Conservation (phyloP, 257 asterid genomes). For the Parsonsia alboflavescens region DNA sequence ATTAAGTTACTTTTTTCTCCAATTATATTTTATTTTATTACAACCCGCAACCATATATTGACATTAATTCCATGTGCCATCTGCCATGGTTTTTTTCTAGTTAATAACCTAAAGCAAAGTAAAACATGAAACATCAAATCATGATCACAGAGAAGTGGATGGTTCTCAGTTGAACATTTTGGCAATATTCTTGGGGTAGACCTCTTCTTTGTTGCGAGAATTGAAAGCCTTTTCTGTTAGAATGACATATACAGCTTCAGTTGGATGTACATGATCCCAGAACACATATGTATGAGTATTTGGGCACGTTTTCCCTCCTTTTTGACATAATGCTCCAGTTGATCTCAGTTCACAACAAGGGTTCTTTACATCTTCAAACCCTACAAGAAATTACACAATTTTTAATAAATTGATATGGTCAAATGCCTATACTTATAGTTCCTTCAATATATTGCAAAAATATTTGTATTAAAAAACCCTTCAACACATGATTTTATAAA, state of each 20-base stretch:
- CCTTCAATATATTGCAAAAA: no score
- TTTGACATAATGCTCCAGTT: conserved; percentile 47
- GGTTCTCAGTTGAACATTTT: conserved; percentile 8
- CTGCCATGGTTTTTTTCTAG: no score
- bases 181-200: conserved; percentile 57
- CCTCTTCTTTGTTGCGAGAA: conserved; percentile 36
- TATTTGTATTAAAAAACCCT: no score
- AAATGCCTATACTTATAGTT: no score
- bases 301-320: conserved; percentile 44
- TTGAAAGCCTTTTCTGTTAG: conserved; percentile 53
- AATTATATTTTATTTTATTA: no score
- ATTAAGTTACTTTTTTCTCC: no score
- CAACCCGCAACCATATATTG: no score
- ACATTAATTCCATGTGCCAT: no score
- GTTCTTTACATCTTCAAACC: conserved; percentile 33
- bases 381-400: conserved; percentile 21
- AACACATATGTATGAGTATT: conserved; percentile 40
- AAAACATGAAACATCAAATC: no score
- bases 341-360: conserved; percentile 53
- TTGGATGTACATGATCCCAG: conserved; percentile 73
- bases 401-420: not conserved
- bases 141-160: no score
- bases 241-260: conserved; percentile 54
- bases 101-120: no score
- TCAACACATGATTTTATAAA: no score